phyloP scores from a whole-genome alignment of 306 rosid species.

The Sicyos baderoa region DNA sequence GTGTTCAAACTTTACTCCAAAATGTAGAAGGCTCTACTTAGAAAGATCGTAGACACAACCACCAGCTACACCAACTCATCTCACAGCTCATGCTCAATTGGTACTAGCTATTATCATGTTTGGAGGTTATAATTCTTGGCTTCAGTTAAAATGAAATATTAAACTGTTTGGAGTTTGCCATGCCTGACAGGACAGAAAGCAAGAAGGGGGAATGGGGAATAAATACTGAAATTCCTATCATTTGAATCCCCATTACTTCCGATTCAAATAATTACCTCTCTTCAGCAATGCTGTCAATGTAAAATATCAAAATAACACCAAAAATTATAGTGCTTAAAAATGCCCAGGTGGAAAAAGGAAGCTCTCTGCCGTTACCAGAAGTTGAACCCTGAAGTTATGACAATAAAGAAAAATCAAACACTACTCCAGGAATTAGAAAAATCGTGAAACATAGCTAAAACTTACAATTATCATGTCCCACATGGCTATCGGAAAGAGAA shows the following conservation, averaged over 20 bases:
- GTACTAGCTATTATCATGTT: neutral
- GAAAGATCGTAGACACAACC: neutral
- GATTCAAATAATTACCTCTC: conserved; percentile 51
- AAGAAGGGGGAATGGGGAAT: neutral
- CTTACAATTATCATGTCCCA: conserved; percentile 90
- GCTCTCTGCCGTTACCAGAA: conserved; percentile 47
- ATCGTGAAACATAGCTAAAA: conserved; percentile 20
- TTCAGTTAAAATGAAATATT: neutral
- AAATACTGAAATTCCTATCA: conserved; percentile 5
- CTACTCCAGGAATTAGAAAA: conserved; percentile 17
- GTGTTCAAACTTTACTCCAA: neutral
- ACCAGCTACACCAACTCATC: conserved; percentile 11
- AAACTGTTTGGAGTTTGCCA: neutral
- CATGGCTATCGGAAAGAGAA: conserved; percentile 95
- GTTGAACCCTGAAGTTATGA: conserved; percentile 55
- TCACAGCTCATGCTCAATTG: neutral
- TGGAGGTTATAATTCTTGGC: neutral
- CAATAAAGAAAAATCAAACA: conserved; percentile 15
- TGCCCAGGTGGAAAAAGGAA: conserved; percentile 93
- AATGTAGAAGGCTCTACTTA: neutral
- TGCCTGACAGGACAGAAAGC: neutral
- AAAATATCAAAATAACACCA: conserved; percentile 81
- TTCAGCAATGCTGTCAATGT: conserved; percentile 86
- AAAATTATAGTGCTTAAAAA: conserved; percentile 76
- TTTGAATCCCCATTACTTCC: conserved; percentile 1